A percentile compares a stretch with the other conserved stretches of the same genome.
phyloP scores from a whole-genome alignment of 2,329 filamentous ascomycete genomes.

The Phialophora macrospora region DNA sequence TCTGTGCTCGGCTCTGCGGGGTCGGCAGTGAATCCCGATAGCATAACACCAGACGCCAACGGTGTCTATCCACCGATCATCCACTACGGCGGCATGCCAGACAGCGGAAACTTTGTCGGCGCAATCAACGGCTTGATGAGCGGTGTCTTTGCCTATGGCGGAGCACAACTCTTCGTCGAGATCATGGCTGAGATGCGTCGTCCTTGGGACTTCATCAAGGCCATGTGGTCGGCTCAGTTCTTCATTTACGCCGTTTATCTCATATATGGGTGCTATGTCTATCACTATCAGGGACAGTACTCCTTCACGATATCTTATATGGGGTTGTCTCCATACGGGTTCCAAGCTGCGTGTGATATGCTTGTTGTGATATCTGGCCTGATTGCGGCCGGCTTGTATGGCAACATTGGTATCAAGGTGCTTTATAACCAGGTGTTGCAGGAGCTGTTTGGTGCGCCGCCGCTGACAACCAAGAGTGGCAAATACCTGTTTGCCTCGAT shows the following conservation, averaged over 20 bases:
- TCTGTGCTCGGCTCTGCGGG: conserved; percentile 41
- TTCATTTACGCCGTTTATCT: conserved; percentile 37
- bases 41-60: conserved; percentile 39
- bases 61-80: conserved; percentile 37
- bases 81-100: conserved; percentile 37
- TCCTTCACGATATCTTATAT: conserved; percentile 32
- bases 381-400: conserved; percentile 48
- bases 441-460: conserved; percentile 50
- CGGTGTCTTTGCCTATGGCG: conserved; percentile 43
- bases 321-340: conserved; percentile 44
- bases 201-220: conserved; percentile 37
- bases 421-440: conserved; percentile 53
- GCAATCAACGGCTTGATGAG: conserved; percentile 42
- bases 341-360: conserved; percentile 44
- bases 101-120: conserved; percentile 34
- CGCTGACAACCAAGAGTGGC: conserved; percentile 47
- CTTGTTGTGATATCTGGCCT: conserved; percentile 42
- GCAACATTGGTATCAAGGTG: conserved; percentile 51
- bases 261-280: conserved; percentile 38
- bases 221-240: conserved; percentile 34
- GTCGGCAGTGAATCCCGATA: conserved; percentile 36
- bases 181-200: conserved; percentile 44
- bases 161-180: conserved; percentile 42
- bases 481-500: conserved; percentile 42
- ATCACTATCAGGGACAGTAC: conserved; percentile 39